These are phyloP conservation scores for Chaetomiaceae sp. DNA, from an alignment of 2,329 filamentous ascomycete genomes.

Conservation along the genomic window DNA sequence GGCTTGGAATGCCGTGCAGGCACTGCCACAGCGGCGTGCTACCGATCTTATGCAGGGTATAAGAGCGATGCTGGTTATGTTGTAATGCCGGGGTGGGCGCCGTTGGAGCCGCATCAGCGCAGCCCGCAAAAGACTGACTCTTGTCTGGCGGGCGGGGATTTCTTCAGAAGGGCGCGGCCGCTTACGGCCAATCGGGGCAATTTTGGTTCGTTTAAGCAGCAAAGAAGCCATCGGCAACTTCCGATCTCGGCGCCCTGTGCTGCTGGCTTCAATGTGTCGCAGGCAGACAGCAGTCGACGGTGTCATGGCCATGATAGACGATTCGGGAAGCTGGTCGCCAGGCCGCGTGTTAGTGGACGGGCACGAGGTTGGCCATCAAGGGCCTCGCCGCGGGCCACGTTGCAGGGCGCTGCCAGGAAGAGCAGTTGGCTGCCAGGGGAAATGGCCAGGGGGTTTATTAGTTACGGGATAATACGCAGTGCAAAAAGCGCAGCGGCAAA, in stretches of 20 bases:
- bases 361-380: conserved; percentile 13
- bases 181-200: conserved; percentile 24
- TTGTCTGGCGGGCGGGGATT: conserved; percentile 12
- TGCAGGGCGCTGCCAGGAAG: conserved; percentile 17
- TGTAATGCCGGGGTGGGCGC: not conserved
- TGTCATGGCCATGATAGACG: conserved; percentile 17
- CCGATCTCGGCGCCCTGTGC: conserved; percentile 24
- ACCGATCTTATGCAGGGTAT: conserved; percentile 1
- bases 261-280: not conserved
- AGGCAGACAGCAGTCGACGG: conserved; percentile 1
- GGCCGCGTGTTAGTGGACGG: conserved; percentile 18
- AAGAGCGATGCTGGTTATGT: conserved; percentile 2
- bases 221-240: conserved; percentile 21
- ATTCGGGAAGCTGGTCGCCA: conserved; percentile 25
- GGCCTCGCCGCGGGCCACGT: conserved; percentile 10
- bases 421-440: conserved; percentile 11
- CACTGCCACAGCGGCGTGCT: conserved; percentile 4
- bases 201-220: conserved; percentile 12
- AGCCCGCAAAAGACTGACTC: not conserved
- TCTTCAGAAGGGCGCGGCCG: conserved; percentile 11
- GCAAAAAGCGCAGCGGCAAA: not conserved
- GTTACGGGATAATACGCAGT: too few species aligned
- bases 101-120: conserved; percentile 15
- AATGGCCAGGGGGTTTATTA: conserved; percentile 1
- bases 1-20: conserved; percentile 4